Evolutionary conservation across 2,329 filamentous ascomycete species (phyloP), one percentile per base, ranked within the genome.

Genomic region (Calonectria multiphialidica): DNA sequence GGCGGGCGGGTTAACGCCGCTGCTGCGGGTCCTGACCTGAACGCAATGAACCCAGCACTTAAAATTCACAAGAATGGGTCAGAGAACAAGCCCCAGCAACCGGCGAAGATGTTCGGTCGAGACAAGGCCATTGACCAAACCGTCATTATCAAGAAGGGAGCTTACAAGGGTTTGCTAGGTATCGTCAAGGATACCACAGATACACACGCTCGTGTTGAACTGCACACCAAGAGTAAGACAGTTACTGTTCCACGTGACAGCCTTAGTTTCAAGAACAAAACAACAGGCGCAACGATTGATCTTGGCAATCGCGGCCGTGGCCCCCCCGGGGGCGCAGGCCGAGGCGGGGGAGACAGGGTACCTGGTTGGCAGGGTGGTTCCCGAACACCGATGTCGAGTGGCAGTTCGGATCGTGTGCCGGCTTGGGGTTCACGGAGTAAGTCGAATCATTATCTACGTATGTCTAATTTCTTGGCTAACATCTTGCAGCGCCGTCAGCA

Each of bases 101-200:
- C 95, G 53, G 94, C 94, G 47, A 93, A 93, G 82, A 90, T 92
- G 65, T 95, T 95, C 78, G 92, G 93, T 25, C 91, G 95, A 45
- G 97, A 99, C 83, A 91, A 92, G 68, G 89, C 97, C 33, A 92
- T 98, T 74, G 96, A 96, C 50, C 96, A 98, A 86, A 98, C 95
- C 0, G 95, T 98, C 53, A 95, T 93, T 64, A 94, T 98, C 80
- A 91, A 93, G 70, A 95, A 93, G 81, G 97, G 97, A 33, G 92
- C 93, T 25, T 95, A 96, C 87, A 99, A 99, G 85, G 96, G 96
- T 69, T 88, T 98, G 50, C 87, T 98, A 49, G 97, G 97, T 78
- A 98, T 98, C 76, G 96, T 99, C 78, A 98, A 98, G 82, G 96
- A 98, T 81, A 94, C 96, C 1, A 98, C 95, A 8, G 96, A 97